A percentile compares a stretch with the other conserved stretches of the same genome.
Conservation (phyloP, 495 filamentous ascomycete genomes). For the Penicillium robsamsonii region DNA sequence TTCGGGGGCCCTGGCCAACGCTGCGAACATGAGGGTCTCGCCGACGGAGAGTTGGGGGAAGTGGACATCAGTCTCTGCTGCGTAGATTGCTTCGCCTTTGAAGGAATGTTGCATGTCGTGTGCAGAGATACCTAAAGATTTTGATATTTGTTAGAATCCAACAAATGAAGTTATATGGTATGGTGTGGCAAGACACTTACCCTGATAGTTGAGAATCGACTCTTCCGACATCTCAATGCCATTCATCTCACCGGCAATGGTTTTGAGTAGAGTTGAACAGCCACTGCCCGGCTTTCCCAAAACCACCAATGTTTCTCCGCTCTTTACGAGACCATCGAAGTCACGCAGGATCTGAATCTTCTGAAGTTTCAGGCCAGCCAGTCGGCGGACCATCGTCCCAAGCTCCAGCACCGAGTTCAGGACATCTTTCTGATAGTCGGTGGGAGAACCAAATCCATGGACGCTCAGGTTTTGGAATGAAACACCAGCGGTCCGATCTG, state of each 20-base stretch:
- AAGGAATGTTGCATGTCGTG: constrained; percentile 45
- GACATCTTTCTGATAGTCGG: neutral
- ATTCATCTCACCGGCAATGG: constrained; percentile 62
- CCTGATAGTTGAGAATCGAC: constrained; percentile 64
- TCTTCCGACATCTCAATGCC: constrained; percentile 55
- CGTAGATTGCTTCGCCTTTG: constrained; percentile 53
- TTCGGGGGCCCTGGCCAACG: constrained; percentile 41
- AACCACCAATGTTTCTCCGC: constrained; percentile 71
- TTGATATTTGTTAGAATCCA: neutral
- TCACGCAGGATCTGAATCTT: constrained; percentile 60
- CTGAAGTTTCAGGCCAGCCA: constrained; percentile 8
- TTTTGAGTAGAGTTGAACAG: constrained; percentile 65
- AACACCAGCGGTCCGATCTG: neutral
- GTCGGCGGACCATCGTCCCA: neutral
- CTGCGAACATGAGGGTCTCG: constrained; percentile 58
- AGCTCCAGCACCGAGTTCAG: neutral
- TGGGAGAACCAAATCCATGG: neutral
- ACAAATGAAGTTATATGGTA: neutral
- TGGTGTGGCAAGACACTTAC: constrained; percentile 33
- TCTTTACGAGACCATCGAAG: constrained; percentile 62
- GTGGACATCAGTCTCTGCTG: constrained; percentile 44
- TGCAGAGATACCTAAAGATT: constrained; percentile 35
- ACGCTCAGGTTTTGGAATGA: neutral
- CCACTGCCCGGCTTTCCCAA: constrained; percentile 65
- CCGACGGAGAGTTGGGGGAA: constrained; percentile 60